Evolutionary conservation across 352 stramenopile species (phyloP).

Genomic region (Phytopythium sindhum): DNA sequence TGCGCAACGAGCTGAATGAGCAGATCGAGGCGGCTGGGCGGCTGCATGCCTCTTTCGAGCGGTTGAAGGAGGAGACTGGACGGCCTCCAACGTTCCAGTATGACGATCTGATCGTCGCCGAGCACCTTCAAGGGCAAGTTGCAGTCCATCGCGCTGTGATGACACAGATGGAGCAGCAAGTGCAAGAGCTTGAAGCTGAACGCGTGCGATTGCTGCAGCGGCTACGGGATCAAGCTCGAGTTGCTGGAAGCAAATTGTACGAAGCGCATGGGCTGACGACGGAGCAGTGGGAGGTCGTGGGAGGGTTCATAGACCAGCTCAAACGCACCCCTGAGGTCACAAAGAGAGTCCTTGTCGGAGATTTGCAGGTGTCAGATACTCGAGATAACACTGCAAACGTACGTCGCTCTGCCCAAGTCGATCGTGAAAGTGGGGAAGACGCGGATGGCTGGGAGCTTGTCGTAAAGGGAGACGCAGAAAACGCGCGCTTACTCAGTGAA

Average conservation of each 20-base stretch:
- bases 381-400: background rate
- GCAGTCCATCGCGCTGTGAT: slow-evolving; percentile 54
- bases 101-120: slow-evolving; percentile 45
- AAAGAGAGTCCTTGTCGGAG: slow-evolving; percentile 24
- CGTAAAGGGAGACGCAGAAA: slow-evolving; percentile 24
- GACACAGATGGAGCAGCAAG: slow-evolving; percentile 58
- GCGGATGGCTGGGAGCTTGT: slow-evolving; percentile 6
- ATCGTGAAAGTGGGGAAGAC: background rate
- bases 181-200: slow-evolving; percentile 63
- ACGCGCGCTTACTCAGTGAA: slow-evolving; percentile 26
- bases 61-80: slow-evolving; percentile 52
- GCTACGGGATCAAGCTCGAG: slow-evolving; percentile 47
- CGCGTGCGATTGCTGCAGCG: slow-evolving; percentile 53
- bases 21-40: slow-evolving; percentile 59
- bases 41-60: slow-evolving; percentile 49
- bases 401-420: background rate
- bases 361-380: too few relatives aligned
- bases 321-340: slow-evolving; percentile 56
- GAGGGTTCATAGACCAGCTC: slow-evolving; percentile 69
- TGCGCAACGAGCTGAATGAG: slow-evolving; percentile 57
- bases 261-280: slow-evolving; percentile 52
- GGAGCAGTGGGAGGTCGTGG: slow-evolving; percentile 50
- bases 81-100: slow-evolving; percentile 53
- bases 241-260: slow-evolving; percentile 47
- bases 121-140: slow-evolving; percentile 54